A percentile compares a stretch with the other conserved stretches of the same genome.
Evolutionary conservation across 768 basidiomycete genomes (phyloP).

Genomic region (Auricularia cornea): DNA sequence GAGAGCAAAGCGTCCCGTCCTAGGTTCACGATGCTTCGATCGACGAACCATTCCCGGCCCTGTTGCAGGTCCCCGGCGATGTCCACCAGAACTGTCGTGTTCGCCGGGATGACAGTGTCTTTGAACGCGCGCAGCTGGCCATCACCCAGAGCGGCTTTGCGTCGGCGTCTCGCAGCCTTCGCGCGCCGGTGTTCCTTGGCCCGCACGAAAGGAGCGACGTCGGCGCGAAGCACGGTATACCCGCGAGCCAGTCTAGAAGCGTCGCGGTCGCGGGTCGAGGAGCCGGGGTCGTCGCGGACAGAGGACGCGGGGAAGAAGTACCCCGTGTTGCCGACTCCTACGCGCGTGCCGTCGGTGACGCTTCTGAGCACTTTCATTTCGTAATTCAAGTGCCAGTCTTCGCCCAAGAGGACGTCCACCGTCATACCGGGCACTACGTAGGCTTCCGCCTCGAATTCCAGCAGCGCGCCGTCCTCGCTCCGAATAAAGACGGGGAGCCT

Average conservation of each 20-base stretch:
- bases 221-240: background rate
- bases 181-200: background rate
- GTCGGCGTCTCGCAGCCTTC: background rate
- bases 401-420: conserved; percentile 24
- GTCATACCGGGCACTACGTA: conserved; percentile 20
- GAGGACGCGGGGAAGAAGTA: background rate
- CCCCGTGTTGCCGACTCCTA: background rate
- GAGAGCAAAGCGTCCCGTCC: background rate
- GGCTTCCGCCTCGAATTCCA: background rate
- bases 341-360: background rate
- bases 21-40: background rate
- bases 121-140: background rate
- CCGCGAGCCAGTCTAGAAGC: background rate
- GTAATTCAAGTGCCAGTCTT: conserved; percentile 20
- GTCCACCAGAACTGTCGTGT: background rate
- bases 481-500: background rate
- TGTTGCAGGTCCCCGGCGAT: background rate
- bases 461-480: background rate
- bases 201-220: background rate
- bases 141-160: background rate
- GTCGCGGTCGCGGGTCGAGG: background rate
- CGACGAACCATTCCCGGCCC: background rate
- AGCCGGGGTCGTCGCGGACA: background rate
- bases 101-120: background rate
- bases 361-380: conserved; percentile 8